Percentiles rank a stretch among this genome's conserved stretches.
Evolutionary conservation across 2,329 filamentous ascomycete genomes (phyloP).

Genomic region (Ophiostoma himal-ulmi): DNA sequence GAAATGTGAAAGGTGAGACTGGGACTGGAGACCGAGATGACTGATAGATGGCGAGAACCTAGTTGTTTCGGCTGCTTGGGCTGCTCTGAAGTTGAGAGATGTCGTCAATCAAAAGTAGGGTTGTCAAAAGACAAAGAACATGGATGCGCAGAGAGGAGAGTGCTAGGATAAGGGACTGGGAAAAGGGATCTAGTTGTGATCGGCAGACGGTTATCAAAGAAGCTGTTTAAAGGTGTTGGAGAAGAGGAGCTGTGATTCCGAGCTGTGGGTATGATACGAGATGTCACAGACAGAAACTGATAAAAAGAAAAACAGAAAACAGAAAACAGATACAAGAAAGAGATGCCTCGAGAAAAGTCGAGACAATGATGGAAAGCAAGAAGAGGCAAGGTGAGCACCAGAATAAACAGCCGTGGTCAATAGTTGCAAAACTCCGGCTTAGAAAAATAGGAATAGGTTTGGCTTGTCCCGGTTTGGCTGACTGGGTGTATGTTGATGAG

Average conservation of each 20-base stretch:
- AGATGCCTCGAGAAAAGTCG: neutral
- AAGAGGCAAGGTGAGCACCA: neutral
- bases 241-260: neutral
- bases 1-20: neutral
- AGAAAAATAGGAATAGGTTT: neutral
- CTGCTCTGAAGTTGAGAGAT: neutral
- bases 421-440: neutral
- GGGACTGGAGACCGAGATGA: neutral
- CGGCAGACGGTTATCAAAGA: conserved; percentile 5
- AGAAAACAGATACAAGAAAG: neutral
- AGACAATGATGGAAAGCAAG: neutral
- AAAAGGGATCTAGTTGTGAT: conserved; percentile 9
- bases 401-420: neutral
- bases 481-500: conserved; percentile 6
- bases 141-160: conserved; percentile 1
- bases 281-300: neutral
- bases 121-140: conserved; percentile 4
- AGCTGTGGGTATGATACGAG: conserved; percentile 1
- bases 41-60: neutral
- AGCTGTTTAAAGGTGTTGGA: neutral
- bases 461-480: neutral
- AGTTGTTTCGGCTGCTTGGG: neutral
- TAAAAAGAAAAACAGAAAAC: neutral
- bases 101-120: neutral
- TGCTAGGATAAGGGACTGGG: conserved; percentile 1